Evolutionary conservation across 176 grass and related monocot genomes (phyloP).

Genomic region (Zizania latifolia): DNA sequence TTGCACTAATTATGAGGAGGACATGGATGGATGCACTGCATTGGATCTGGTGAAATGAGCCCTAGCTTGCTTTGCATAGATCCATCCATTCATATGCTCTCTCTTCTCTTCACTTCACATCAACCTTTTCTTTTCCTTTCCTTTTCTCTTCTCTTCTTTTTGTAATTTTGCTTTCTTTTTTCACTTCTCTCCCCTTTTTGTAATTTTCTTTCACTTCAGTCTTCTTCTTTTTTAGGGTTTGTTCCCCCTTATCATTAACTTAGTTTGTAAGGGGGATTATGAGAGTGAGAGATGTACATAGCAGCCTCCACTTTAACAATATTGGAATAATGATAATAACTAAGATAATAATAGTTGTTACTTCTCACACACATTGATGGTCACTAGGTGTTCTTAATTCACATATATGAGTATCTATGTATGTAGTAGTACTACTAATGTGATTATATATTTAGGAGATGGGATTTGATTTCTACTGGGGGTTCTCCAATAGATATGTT

Average conservation of each 20-base stretch:
- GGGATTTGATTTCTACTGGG: neutral
- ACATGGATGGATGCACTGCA: conserved; percentile 41
- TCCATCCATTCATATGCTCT: neutral
- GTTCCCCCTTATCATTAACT: conserved; percentile 1
- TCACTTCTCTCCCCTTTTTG: neutral
- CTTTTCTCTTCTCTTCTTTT: neutral
- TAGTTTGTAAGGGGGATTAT: conserved; percentile 10
- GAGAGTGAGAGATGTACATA: conserved; percentile 41
- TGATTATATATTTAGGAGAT: neutral
- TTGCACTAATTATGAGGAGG: conserved; percentile 53
- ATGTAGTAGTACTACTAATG: neutral
- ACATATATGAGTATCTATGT: neutral
- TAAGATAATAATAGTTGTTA: neutral
- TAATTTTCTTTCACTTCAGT: neutral
- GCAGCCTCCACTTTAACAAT: conserved; percentile 34
- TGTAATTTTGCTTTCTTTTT: neutral
- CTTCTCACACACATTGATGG: conserved; percentile 7
- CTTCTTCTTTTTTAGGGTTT: neutral
- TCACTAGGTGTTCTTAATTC: neutral
- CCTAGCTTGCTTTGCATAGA: conserved; percentile 1
- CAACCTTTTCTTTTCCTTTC: neutral
- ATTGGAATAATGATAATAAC: conserved; percentile 26
- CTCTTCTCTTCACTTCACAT: neutral
- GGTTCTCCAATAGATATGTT: conserved; percentile 21
- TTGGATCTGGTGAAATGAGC: conserved; percentile 42